These are phyloP conservation scores for Metschnikowia vanudenii DNA, from an alignment of 805 yeast genomes.

Conservation along the genomic window DNA sequence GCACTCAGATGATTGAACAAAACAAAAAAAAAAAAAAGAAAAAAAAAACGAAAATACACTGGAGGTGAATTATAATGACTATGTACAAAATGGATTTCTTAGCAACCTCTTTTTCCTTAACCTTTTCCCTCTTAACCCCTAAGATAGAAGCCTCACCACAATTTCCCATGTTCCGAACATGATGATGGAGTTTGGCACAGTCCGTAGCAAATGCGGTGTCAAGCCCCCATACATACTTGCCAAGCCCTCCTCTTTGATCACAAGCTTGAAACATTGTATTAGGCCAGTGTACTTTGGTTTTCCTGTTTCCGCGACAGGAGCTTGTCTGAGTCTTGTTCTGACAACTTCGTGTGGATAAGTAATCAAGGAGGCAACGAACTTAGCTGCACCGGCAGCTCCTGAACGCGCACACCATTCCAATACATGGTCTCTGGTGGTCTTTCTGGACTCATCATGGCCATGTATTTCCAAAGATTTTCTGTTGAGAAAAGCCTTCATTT, in stretches of 20 bases:
- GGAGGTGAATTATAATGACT: background rate
- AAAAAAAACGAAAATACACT: background rate
- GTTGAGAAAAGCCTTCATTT: conserved; percentile 73
- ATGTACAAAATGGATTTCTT: conserved; percentile 10
- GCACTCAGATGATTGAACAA: conserved; percentile 10
- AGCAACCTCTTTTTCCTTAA: too few species aligned
- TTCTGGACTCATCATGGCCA: conserved; percentile 28
- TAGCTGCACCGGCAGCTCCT: conserved; percentile 97
- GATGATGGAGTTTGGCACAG: conserved; percentile 96
- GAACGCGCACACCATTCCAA: conserved; percentile 94
- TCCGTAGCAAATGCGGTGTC: conserved; percentile 93
- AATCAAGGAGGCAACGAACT: conserved; percentile 84
- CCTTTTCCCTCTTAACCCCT: background rate
- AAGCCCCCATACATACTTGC: conserved; percentile 95
- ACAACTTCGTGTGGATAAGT: conserved; percentile 98
- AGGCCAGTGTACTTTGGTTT: conserved; percentile 86
- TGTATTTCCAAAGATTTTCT: conserved; percentile 44
- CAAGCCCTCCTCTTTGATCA: conserved; percentile 90
- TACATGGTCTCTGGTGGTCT: conserved; percentile 56
- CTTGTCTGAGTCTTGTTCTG: conserved; percentile 92
- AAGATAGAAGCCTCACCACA: conserved; percentile 37
- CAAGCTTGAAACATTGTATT: conserved; percentile 77
- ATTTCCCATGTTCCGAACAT: conserved; percentile 99
- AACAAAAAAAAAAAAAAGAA: too few species aligned
- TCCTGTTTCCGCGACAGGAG: conserved; percentile 73